These are phyloP conservation scores for Neurospora sp. DNA, from an alignment of 2,329 filamentous ascomycete species.

Conservation along the genomic window DNA sequence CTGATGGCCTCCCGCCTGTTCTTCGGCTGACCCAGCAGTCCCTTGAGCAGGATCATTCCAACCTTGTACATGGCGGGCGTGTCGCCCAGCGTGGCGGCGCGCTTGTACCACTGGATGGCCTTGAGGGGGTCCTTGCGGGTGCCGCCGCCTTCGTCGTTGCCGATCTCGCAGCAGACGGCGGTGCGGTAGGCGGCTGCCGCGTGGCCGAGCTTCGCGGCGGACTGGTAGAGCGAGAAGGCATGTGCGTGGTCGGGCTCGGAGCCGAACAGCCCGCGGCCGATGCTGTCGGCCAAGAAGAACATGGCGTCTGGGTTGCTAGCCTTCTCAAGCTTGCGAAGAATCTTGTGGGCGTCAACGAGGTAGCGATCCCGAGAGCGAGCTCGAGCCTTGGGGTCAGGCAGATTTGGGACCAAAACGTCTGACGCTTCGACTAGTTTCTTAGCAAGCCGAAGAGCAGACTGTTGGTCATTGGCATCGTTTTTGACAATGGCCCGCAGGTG, in stretches of 20 bases:
- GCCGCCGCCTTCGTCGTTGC: constrained; percentile 86
- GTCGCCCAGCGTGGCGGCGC: constrained; percentile 82
- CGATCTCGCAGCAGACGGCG: constrained; percentile 94
- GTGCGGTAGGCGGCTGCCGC: constrained; percentile 84
- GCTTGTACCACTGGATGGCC: constrained; percentile 96
- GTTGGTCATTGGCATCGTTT: constrained; percentile 62
- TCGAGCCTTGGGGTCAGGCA: constrained; percentile 61
- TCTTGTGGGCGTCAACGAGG: constrained; percentile 76
- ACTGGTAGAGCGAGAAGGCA: constrained; percentile 88
- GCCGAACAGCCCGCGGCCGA: constrained; percentile 73
- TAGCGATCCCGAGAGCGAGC: constrained; percentile 75
- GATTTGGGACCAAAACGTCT: constrained; percentile 55
- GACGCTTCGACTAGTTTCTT: constrained; percentile 83
- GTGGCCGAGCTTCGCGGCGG: constrained; percentile 82
- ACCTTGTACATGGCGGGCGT: constrained; percentile 97
- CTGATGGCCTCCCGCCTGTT: constrained; percentile 79
- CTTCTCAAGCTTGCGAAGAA: constrained; percentile 76
- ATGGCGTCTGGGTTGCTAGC: constrained; percentile 74
- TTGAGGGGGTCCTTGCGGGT: constrained; percentile 86
- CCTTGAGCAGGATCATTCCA: constrained; percentile 91
- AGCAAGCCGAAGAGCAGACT: constrained; percentile 61
- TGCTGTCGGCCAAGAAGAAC: constrained; percentile 86
- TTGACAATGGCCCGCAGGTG: constrained; percentile 60
- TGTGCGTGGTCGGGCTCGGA: constrained; percentile 71
- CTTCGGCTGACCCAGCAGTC: constrained; percentile 74